Conservation (phyloP, 2,329 filamentous ascomycete genomes). For the Hypomyces rosellus region DNA sequence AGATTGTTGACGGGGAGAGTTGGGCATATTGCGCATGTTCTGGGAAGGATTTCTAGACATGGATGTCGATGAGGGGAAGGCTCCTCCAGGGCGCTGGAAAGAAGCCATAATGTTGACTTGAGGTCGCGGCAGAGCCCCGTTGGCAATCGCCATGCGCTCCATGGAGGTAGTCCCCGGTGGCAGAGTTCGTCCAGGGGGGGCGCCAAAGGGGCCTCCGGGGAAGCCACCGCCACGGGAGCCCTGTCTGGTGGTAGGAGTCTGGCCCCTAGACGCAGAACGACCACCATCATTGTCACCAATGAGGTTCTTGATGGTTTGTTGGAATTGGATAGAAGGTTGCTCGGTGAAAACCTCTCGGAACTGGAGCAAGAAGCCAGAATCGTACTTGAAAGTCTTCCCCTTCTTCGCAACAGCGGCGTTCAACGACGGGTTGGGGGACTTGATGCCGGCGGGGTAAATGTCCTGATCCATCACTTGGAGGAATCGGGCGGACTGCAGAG, state of each 20-base stretch:
- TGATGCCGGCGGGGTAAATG: constrained; percentile 76
- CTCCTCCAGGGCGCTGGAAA: constrained; percentile 43
- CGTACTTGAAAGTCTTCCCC: constrained; percentile 83
- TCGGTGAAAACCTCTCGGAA: constrained; percentile 96
- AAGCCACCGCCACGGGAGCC: constrained; percentile 46
- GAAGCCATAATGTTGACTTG: constrained; percentile 35
- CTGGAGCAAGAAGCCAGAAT: constrained; percentile 89
- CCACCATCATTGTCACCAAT: constrained; percentile 70
- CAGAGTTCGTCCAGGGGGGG: constrained; percentile 48
- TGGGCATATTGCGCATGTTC: constrained; percentile 57
- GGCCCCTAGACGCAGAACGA: constrained; percentile 51
- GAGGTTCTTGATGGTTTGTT: constrained; percentile 77
- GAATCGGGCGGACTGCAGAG: constrained; percentile 86
- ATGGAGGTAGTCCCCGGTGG: constrained; percentile 72
- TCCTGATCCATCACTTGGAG: constrained; percentile 71
- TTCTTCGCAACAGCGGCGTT: constrained; percentile 76
- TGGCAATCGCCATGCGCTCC: constrained; percentile 65
- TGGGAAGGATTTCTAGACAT: constrained; percentile 63
- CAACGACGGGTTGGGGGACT: constrained; percentile 84
- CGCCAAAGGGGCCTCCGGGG: constrained; percentile 67
- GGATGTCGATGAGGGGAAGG: constrained; percentile 54
- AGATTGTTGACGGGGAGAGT: constrained; percentile 63
- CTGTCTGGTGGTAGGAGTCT: constrained; percentile 50
- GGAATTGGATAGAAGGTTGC: constrained; percentile 91
- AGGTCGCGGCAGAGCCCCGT: constrained; percentile 42